phyloP scores from a whole-genome alignment of 192 early-diverging fungal genomes.

The Podila epicladia region DNA sequence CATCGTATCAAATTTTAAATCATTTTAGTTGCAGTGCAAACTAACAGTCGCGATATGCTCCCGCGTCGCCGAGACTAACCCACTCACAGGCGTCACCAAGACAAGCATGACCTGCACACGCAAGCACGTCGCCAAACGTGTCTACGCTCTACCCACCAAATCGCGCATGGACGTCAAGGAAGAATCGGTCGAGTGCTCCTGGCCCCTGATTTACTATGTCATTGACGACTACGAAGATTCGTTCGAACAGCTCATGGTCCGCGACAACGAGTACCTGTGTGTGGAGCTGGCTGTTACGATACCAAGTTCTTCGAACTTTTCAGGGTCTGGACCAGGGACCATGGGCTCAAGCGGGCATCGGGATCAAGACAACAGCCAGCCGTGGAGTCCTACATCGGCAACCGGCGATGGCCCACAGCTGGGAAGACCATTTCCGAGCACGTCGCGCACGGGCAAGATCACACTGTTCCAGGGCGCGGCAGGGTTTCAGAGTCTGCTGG shows the following conservation, averaged over 20 bases:
- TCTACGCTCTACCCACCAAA: conserved; percentile 91
- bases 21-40: conserved; percentile 77
- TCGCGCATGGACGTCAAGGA: conserved; percentile 92
- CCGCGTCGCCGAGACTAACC: conserved; percentile 50
- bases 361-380: conserved; percentile 33
- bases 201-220: conserved; percentile 92
- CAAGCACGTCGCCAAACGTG: conserved; percentile 77
- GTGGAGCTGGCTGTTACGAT: conserved; percentile 87
- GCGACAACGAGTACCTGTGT: conserved; percentile 88
- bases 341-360: conserved; percentile 45
- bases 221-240: conserved; percentile 93
- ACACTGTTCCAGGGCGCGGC: conserved; percentile 95
- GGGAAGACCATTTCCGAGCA: conserved; percentile 42
- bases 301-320: conserved; percentile 48
- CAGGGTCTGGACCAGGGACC: conserved; percentile 18
- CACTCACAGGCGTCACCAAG: conserved; percentile 36
- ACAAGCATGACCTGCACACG: conserved; percentile 79
- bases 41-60: conserved; percentile 90
- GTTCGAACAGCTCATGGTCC: conserved; percentile 88
- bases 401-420: conserved; percentile 20
- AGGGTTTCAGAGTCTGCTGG: conserved; percentile 81
- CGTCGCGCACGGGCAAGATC: conserved; percentile 63
- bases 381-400: conserved; percentile 45
- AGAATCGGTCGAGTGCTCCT: conserved; percentile 89
- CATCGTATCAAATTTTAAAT: too few species aligned